A percentile compares a stretch with the other conserved stretches of the same genome.
phyloP scores from a whole-genome alignment of 169 alveolate species.

The Plasmodium malariae region DNA sequence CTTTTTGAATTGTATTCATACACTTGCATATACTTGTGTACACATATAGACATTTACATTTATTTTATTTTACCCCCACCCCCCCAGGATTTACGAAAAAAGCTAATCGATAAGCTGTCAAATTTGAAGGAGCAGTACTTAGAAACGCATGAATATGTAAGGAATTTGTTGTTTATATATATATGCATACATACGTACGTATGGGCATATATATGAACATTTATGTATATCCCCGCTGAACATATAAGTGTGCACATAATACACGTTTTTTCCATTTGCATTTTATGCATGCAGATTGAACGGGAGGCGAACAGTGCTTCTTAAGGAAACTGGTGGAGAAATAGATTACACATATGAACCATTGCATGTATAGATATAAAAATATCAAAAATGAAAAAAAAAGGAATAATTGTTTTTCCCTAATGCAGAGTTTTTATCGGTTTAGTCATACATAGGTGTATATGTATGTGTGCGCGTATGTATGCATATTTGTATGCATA shows the following conservation, averaged over 20 bases:
- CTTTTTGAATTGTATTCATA: not conserved
- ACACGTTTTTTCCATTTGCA: not conserved
- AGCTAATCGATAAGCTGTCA: slow-evolving; percentile 17
- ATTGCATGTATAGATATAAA: not conserved
- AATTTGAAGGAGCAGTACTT: slow-evolving; percentile 23
- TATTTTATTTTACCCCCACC: not conserved
- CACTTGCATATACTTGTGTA: not conserved
- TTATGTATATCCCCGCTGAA: too few relatives aligned
- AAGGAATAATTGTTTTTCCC: too few relatives aligned
- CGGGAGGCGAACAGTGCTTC: slow-evolving; percentile 12
- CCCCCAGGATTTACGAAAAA: slow-evolving; percentile 26
- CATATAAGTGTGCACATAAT: too few relatives aligned
- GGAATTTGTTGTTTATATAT: not conserved
- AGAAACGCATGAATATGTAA: slow-evolving; percentile 39
- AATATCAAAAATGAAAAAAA: too few relatives aligned
- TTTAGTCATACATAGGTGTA: not conserved
- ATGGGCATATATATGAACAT: not conserved
- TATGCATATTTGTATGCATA: not conserved
- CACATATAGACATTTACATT: not conserved
- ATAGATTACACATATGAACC: too few relatives aligned
- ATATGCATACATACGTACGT: not conserved
- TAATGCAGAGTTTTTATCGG: too few relatives aligned
- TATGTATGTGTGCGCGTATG: not conserved
- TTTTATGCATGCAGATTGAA: slow-evolving; percentile 11
- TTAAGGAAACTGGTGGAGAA: not conserved